Percentiles rank a stretch among this genome's conserved stretches.
Evolutionary conservation across 2,329 filamentous ascomycete species (phyloP).

Genomic region (Fusarium bactridioides): DNA sequence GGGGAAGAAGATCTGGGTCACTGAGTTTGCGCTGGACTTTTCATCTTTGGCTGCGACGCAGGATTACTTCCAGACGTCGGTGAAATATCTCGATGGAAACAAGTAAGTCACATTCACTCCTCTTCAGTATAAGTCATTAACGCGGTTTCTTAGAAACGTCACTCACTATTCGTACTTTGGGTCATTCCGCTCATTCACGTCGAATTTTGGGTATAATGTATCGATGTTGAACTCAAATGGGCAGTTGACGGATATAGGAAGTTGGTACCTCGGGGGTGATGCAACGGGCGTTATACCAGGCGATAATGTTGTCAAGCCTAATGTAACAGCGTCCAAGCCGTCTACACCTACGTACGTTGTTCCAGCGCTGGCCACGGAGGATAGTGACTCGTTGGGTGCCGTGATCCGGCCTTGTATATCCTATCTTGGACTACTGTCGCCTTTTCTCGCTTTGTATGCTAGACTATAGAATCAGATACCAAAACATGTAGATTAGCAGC

Average conservation of each 20-base stretch:
- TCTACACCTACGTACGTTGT: not conserved
- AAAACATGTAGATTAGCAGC: accelerated
- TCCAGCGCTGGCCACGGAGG: not conserved
- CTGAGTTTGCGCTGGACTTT: not conserved
- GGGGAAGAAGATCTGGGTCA: not conserved
- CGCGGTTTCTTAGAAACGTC: not conserved
- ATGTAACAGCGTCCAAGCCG: not conserved
- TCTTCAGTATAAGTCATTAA: not conserved
- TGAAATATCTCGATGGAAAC: not conserved
- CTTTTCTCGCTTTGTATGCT: not conserved
- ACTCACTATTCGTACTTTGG: not conserved
- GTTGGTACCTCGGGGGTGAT: not conserved
- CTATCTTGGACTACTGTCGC: accelerated
- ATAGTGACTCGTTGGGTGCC: not conserved
- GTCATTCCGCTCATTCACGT: not conserved
- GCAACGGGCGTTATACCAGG: not conserved
- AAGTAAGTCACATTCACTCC: not conserved
- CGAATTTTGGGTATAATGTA: not conserved
- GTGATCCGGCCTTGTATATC: not conserved
- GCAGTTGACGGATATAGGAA: not conserved
- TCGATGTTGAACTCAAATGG: not conserved
- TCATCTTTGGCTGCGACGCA: not conserved
- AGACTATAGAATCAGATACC: not conserved
- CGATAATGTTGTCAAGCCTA: not conserved
- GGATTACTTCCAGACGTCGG: not conserved